Conservation (phyloP, 331 rosid genomes). For the Saraca asoca region DNA sequence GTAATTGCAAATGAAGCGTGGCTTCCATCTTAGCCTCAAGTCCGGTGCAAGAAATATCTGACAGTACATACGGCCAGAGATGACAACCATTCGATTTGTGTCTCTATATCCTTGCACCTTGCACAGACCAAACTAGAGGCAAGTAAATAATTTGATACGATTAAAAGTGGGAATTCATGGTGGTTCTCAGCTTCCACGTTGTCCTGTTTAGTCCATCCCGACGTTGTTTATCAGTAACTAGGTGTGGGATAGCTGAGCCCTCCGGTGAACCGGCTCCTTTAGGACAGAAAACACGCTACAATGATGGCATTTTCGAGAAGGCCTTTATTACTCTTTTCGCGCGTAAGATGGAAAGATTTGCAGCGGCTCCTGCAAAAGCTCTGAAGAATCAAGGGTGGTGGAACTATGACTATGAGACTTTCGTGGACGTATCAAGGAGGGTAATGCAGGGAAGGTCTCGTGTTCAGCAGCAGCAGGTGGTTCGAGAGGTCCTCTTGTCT, state of each 20-base stretch:
- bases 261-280: slow-evolving; percentile 84
- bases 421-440: slow-evolving; percentile 78
- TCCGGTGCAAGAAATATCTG: neutral
- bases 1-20: neutral
- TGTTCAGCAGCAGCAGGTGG: slow-evolving; percentile 74
- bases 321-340: slow-evolving; percentile 79
- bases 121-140: no score
- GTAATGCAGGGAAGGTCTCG: slow-evolving; percentile 89
- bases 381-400: slow-evolving; percentile 35
- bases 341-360: slow-evolving; percentile 72
- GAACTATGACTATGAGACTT: slow-evolving; percentile 71
- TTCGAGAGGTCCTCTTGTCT: slow-evolving; percentile 81
- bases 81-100: no score
- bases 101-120: no score
- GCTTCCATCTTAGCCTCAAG: slow-evolving; percentile 8
- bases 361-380: slow-evolving; percentile 25
- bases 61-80: no score
- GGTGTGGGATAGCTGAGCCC: slow-evolving; percentile 79
- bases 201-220: slow-evolving; percentile 29
- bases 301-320: slow-evolving; percentile 72
- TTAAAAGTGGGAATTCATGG: slow-evolving; percentile 35
- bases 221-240: neutral
- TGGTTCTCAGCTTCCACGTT: slow-evolving; percentile 46
- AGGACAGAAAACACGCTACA: slow-evolving; percentile 76
- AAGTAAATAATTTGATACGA: no score